Percentiles rank a stretch among this genome's conserved stretches.
These are phyloP conservation scores for Metschnikowia koreensis DNA, from an alignment of 805 yeast species.

Conservation along the genomic window DNA sequence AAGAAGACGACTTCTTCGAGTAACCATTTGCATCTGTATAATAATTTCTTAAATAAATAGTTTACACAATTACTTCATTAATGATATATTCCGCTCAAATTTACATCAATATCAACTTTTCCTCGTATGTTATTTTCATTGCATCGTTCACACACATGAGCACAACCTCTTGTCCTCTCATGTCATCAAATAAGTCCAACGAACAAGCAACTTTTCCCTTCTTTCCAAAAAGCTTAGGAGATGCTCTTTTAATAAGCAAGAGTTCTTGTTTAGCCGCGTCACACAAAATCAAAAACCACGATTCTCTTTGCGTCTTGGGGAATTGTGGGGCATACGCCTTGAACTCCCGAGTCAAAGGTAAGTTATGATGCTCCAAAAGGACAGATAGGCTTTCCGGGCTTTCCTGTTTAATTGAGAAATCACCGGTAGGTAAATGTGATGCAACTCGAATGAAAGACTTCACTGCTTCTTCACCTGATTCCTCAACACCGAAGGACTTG, in stretches of 20 bases:
- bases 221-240: slow-evolving; percentile 47
- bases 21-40: slow-evolving; percentile 12
- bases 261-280: slow-evolving; percentile 53
- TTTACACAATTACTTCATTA: not conserved
- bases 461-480: slow-evolving; percentile 11
- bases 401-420: slow-evolving; percentile 39
- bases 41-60: slow-evolving; percentile 1
- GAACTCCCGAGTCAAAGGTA: slow-evolving; percentile 54
- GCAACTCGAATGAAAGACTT: slow-evolving; percentile 52
- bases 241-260: slow-evolving; percentile 68
- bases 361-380: slow-evolving; percentile 52
- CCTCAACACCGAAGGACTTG: slow-evolving; percentile 37
- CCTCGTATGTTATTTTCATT: slow-evolving; percentile 49
- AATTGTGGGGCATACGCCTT: slow-evolving; percentile 74
- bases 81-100: too few relatives aligned
- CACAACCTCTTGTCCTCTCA: slow-evolving; percentile 45
- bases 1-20: slow-evolving; percentile 31
- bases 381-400: slow-evolving; percentile 38
- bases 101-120: slow-evolving; percentile 9
- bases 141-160: slow-evolving; percentile 66
- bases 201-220: slow-evolving; percentile 43
- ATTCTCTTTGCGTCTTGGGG: slow-evolving; percentile 88
- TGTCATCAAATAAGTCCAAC: slow-evolving; percentile 48
- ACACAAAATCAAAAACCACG: slow-evolving; percentile 78
- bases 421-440: slow-evolving; percentile 62